Evolutionary conservation across 1,284 basidiomycete genomes (phyloP), one percentile per base, ranked within the genome.

Genomic region (Prillingera fragicola): DNA sequence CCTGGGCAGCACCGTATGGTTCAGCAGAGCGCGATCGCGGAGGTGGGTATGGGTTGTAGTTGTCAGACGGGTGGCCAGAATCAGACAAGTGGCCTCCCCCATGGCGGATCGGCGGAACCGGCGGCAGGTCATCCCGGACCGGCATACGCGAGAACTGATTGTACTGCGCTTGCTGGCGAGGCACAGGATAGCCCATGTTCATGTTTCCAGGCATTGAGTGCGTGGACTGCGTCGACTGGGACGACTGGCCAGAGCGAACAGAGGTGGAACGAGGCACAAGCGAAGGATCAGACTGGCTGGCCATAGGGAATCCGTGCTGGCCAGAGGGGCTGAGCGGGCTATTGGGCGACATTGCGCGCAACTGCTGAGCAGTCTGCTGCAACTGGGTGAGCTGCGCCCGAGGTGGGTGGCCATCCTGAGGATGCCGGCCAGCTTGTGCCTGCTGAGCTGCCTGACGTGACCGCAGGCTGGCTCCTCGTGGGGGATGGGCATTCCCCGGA

Each of bases 1-100:
- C n/a, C n/a, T 31, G 59, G n/a, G 56, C 51, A 2, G 57, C 50
- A n/a, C 63, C 56, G 10, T 62, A 48, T 1, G 63, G 63, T 38
- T 63, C 63, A 9, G 60, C 56, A 10, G 62, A 63, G 26, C 57
- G 48, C 2, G 62, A 61, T 35, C 62, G 56, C 13, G 50, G 45
- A 14, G 45, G 57, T 21, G 38, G 41, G 22, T n/a, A 21, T 28
- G 45, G 48, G 4, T 31, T 17, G 9, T n/a, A 17, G n/a, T 31
- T 15, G 29, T 17, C 29, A 15, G 29, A 17, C n/a, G 29, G 29
- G n/a, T 48, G 48, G 3, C 54, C 55, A 23, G 52, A 47, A 19
- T 61, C 63, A 3, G 63, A 62, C 13, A 55, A 25, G 31, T 59
- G 53, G 2, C 58, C 56, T 17, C 57, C 59, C 12, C 50, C 43